A percentile compares a stretch with the other conserved stretches of the same genome.
These are phyloP conservation scores for Russula earlei DNA, from an alignment of 768 basidiomycete genomes.

Conservation along the genomic window DNA sequence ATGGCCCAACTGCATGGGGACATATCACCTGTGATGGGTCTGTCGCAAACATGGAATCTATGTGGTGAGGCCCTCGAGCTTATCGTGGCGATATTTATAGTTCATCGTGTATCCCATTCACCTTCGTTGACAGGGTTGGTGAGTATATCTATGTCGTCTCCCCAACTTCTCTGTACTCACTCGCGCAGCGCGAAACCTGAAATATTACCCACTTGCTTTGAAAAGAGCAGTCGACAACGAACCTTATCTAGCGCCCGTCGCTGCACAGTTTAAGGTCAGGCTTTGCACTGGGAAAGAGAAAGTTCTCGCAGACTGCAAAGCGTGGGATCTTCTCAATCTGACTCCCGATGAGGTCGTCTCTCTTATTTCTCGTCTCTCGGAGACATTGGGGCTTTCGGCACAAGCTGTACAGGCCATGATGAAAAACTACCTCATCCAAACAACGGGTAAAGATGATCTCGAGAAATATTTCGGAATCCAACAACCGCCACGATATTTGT, in stretches of 20 bases:
- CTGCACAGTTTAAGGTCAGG: constrained; percentile 26
- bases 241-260: constrained; percentile 27
- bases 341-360: constrained; percentile 26
- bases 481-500: constrained; percentile 23
- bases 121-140: constrained; percentile 7
- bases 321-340: constrained; percentile 39
- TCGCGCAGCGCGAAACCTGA: constrained; percentile 35
- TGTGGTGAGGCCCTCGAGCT: constrained; percentile 28
- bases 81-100: background rate
- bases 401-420: constrained; percentile 27
- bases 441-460: constrained; percentile 29
- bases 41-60: constrained; percentile 39
- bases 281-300: constrained; percentile 23
- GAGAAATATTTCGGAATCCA: constrained; percentile 23
- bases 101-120: background rate
- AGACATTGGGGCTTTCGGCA: constrained; percentile 29
- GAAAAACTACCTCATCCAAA: constrained; percentile 29
- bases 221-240: constrained; percentile 19
- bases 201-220: constrained; percentile 38
- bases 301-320: constrained; percentile 25
- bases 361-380: constrained; percentile 28
- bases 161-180: background rate
- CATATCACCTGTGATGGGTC: constrained; percentile 37
- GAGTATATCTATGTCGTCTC: background rate
- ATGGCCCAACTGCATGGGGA: constrained; percentile 28